phyloP scores from a whole-genome alignment of 768 basidiomycete species.

The Rhizopogon salebrosus region DNA sequence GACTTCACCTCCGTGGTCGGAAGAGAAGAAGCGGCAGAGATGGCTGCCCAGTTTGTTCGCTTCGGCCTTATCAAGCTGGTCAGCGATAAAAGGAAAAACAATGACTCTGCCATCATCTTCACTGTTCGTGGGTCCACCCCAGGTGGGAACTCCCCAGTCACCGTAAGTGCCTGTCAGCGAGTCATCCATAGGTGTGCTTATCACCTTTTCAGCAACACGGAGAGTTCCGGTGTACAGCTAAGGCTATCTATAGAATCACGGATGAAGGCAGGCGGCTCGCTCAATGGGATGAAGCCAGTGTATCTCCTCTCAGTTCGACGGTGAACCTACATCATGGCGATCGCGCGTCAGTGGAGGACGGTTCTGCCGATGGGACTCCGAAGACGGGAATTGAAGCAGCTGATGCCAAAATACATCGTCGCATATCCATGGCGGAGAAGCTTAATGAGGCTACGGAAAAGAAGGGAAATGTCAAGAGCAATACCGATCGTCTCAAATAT shows the following conservation, averaged over 20 bases:
- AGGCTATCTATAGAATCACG: slow-evolving; percentile 92
- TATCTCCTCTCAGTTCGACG: slow-evolving; percentile 62
- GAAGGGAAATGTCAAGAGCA: slow-evolving; percentile 75
- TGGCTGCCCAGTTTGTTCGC: slow-evolving; percentile 96
- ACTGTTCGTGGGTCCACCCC: slow-evolving; percentile 81
- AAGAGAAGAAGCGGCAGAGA: slow-evolving; percentile 93
- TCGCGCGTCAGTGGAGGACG: slow-evolving; percentile 54
- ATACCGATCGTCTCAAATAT: slow-evolving; percentile 84
- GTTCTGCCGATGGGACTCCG: slow-evolving; percentile 16
- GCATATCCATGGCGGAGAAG: slow-evolving; percentile 74
- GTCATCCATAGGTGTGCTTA: slow-evolving; percentile 5
- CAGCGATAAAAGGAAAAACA: slow-evolving; percentile 87
- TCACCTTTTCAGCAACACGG: slow-evolving; percentile 66
- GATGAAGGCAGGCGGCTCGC: slow-evolving; percentile 85
- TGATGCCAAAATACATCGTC: slow-evolving; percentile 68
- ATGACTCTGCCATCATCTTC: slow-evolving; percentile 90
- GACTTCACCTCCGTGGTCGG: slow-evolving; percentile 97
- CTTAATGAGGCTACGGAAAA: slow-evolving; percentile 55
- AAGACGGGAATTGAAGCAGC: slow-evolving; percentile 27
- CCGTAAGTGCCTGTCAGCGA: slow-evolving; percentile 38
- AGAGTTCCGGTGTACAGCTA: slow-evolving; percentile 94
- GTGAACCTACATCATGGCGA: slow-evolving; percentile 52
- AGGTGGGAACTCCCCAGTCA: slow-evolving; percentile 68
- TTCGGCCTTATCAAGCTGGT: slow-evolving; percentile 87
- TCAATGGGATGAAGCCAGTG: slow-evolving; percentile 64